Percentiles rank a stretch among this genome's conserved stretches.
Conservation (phyloP, 2,329 filamentous ascomycete species). For the Xenoacremonium recifei region DNA sequence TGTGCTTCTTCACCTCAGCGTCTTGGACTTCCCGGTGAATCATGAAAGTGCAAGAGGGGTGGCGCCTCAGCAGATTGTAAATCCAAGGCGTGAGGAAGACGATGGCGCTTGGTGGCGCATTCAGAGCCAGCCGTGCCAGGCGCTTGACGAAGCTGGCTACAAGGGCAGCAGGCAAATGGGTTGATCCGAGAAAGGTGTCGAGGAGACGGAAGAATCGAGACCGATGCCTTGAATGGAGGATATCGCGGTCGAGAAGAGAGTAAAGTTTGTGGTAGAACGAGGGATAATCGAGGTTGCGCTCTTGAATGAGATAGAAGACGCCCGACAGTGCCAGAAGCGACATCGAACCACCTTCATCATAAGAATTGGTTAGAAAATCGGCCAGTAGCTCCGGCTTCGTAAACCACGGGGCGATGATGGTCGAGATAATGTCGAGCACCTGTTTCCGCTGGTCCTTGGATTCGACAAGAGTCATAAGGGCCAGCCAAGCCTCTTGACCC, state of each 20-base stretch:
- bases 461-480: conserved; percentile 66
- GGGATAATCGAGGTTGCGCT: conserved; percentile 94
- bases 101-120: conserved; percentile 84
- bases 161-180: conserved; percentile 85
- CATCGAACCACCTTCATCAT: conserved; percentile 80
- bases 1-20: conserved; percentile 52
- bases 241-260: conserved; percentile 79
- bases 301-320: conserved; percentile 90
- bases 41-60: conserved; percentile 94
- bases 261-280: conserved; percentile 94
- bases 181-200: conserved; percentile 85
- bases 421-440: conserved; percentile 72
- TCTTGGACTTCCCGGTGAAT: conserved; percentile 74
- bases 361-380: conserved; percentile 95
- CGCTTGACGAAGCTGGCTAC: conserved; percentile 97
- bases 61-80: conserved; percentile 89
- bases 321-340: conserved; percentile 88
- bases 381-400: conserved; percentile 83
- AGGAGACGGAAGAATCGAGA: conserved; percentile 90
- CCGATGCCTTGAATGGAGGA: conserved; percentile 91
- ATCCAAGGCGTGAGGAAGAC: conserved; percentile 89
- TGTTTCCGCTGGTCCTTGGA: conserved; percentile 74
- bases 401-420: conserved; percentile 86
- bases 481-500: conserved; percentile 84
- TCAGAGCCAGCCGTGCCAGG: conserved; percentile 79